These are phyloP conservation scores for Aphanomyces invadans DNA, from an alignment of 352 stramenopile genomes.

Conservation along the genomic window DNA sequence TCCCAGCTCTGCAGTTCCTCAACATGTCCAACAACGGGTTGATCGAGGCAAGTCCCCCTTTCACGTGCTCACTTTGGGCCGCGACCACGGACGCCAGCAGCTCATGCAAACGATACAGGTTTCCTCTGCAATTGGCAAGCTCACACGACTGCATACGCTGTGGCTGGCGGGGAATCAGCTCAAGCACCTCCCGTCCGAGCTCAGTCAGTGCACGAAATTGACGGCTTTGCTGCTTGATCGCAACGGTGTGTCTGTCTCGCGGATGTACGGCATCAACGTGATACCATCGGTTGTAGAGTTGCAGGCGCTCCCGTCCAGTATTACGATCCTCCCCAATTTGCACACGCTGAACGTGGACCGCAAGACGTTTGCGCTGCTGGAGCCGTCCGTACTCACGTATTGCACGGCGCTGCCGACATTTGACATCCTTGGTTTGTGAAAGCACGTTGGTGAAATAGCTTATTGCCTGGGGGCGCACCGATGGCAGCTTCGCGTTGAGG, in stretches of 20 bases:
- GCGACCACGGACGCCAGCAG: background rate
- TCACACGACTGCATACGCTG: background rate
- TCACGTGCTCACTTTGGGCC: too few relatives aligned
- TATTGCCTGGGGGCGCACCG: too few relatives aligned
- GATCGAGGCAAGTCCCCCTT: background rate
- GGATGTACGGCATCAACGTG: too few relatives aligned
- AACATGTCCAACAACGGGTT: conserved; percentile 1
- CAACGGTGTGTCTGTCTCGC: background rate
- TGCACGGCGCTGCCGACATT: conserved; percentile 1
- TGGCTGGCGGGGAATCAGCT: conserved; percentile 10
- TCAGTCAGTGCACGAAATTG: background rate
- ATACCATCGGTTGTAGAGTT: too few relatives aligned
- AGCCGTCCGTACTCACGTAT: background rate
- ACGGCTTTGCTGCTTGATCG: background rate
- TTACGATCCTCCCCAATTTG: background rate
- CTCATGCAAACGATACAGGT: background rate
- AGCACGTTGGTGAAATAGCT: too few relatives aligned
- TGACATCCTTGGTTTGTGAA: conserved; percentile 11
- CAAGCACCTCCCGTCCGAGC: background rate
- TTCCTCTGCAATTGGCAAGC: background rate
- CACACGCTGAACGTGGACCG: conserved; percentile 5
- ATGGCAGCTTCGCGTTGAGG: too few relatives aligned
- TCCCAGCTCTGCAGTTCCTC: conserved; percentile 6
- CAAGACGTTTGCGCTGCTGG: conserved; percentile 18
- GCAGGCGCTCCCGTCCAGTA: background rate